phyloP scores from a whole-genome alignment of 2,329 filamentous ascomycete species.

The Colletotrichum kahawae region DNA sequence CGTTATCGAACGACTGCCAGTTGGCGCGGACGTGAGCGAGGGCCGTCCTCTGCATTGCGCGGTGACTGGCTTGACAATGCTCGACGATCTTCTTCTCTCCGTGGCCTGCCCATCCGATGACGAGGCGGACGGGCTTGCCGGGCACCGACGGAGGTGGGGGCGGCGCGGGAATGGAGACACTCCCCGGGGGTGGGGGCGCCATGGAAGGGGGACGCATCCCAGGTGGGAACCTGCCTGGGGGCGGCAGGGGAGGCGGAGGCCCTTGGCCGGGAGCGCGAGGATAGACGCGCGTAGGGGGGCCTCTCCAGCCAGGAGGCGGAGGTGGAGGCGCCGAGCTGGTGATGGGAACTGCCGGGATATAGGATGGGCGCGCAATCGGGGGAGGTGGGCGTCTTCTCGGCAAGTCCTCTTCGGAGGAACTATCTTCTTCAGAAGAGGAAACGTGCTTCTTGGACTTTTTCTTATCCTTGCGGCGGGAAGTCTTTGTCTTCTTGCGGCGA shows the following conservation, averaged over 20 bases:
- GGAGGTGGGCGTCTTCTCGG: conserved; percentile 25
- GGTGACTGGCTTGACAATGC: conserved; percentile 22
- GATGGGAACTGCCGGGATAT: conserved; percentile 27
- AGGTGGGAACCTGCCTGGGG: neutral
- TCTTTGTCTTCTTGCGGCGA: conserved; percentile 2
- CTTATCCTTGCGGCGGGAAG: neutral
- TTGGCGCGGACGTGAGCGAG: conserved; percentile 11
- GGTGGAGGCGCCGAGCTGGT: neutral
- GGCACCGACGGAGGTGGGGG: conserved; percentile 2
- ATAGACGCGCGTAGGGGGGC: neutral
- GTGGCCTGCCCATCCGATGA: conserved; percentile 30
- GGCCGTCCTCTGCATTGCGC: conserved; percentile 21
- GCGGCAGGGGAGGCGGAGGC: neutral
- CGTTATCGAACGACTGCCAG: conserved; percentile 19
- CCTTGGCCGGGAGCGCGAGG: conserved; percentile 17
- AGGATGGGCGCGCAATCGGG: neutral
- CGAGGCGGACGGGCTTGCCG: conserved; percentile 28
- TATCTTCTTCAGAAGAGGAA: neutral
- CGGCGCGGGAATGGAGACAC: neutral
- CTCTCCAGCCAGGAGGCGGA: conserved; percentile 13
- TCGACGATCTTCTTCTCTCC: conserved; percentile 35
- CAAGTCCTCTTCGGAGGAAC: conserved; percentile 20
- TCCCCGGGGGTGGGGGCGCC: neutral
- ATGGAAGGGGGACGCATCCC: neutral
- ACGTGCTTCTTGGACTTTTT: neutral